A percentile compares a stretch with the other conserved stretches of the same genome.
Evolutionary conservation across 2,329 filamentous ascomycete species (phyloP).

Genomic region (Aureobasidium vineae): DNA sequence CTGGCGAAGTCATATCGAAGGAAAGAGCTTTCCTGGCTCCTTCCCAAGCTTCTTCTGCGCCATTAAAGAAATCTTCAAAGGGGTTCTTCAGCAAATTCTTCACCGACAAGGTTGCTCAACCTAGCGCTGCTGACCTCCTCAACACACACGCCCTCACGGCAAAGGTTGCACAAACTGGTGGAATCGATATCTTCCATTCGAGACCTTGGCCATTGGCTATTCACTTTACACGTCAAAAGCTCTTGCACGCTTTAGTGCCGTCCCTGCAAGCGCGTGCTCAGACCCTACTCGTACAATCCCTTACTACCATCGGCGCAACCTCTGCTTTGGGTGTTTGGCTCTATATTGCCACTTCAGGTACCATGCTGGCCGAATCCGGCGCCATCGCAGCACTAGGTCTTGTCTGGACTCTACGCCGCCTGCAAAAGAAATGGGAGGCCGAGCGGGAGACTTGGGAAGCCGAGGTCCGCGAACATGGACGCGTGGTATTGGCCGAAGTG

Average conservation of each 20-base stretch:
- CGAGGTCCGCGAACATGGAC: slow-evolving; percentile 57
- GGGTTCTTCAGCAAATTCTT: slow-evolving; percentile 24
- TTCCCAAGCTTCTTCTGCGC: slow-evolving; percentile 28
- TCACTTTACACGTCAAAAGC: slow-evolving; percentile 60
- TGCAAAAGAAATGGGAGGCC: slow-evolving; percentile 59
- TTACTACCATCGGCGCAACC: slow-evolving; percentile 64
- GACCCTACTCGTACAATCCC: slow-evolving; percentile 64
- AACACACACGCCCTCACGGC: slow-evolving; percentile 34
- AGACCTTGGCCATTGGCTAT: slow-evolving; percentile 73
- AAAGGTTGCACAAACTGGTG: slow-evolving; percentile 33
- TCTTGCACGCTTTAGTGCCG: slow-evolving; percentile 45
- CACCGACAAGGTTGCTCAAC: background rate
- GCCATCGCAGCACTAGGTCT: slow-evolving; percentile 59
- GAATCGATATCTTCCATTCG: slow-evolving; percentile 37
- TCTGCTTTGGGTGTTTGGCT: slow-evolving; percentile 56
- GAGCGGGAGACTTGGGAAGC: slow-evolving; percentile 54
- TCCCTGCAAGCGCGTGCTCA: slow-evolving; percentile 49
- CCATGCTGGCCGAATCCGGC: slow-evolving; percentile 57
- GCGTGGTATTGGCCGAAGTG: slow-evolving; percentile 54
- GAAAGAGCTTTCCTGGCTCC: slow-evolving; percentile 29
- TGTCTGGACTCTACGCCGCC: slow-evolving; percentile 56
- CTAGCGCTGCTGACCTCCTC: slow-evolving; percentile 35
- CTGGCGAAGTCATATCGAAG: slow-evolving; percentile 28
- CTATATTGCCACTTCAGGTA: slow-evolving; percentile 53
- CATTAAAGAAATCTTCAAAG: slow-evolving; percentile 25